Base-by-base conservation (phyloP, 176 grass and related monocot species). In the Chrysopogon serrulatus region DNA sequence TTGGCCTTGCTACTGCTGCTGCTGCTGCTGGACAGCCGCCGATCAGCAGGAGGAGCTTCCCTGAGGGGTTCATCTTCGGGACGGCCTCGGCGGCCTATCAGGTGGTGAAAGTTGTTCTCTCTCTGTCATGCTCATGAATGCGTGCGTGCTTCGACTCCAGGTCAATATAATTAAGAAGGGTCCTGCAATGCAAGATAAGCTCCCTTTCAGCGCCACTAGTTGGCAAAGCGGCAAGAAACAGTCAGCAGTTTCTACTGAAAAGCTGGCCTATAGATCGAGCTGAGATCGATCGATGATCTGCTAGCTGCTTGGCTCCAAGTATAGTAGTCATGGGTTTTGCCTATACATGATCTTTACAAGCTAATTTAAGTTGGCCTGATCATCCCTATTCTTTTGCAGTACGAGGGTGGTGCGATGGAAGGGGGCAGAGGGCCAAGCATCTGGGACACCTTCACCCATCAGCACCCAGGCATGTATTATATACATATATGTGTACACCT, bases 371-470 rank as follows among this genome's bases (percentile, higher is more conserved):
- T n/a, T 68, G 9, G 34, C 6, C 8, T 68, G 36, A 5, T 68
- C 7, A 4, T 40, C 39, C 5, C 5, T 40, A 26, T 61, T 41
- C 28, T 3, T 4, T 10, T 81, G n/a, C 45, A 91, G 89, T 91
- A 87, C 24, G 89, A 91, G 72, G 89, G 85, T 11, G 89, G 57
- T 26, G 89, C 34, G 3, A 81, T n/a, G 34, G 89, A 87, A 32
- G 89, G 74, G 17, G 89, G 89, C 26, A 76, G 80, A 48, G 80
- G 85, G 4, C 88, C 88, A 10, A 86, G 83, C 53, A 90, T 86
- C n/a, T n/a, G n/a, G n/a, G n/a, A n/a, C n/a, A n/a, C n/a, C n/a
- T n/a, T n/a, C n/a, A n/a, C n/a, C n/a, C 79, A 86, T 61, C n/a
- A 68, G 11, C 78, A 90, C 53, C 41, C 88, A 34, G 78, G 73